phyloP scores from a whole-genome alignment of 805 yeast genomes.

The Ogataea henricii region DNA sequence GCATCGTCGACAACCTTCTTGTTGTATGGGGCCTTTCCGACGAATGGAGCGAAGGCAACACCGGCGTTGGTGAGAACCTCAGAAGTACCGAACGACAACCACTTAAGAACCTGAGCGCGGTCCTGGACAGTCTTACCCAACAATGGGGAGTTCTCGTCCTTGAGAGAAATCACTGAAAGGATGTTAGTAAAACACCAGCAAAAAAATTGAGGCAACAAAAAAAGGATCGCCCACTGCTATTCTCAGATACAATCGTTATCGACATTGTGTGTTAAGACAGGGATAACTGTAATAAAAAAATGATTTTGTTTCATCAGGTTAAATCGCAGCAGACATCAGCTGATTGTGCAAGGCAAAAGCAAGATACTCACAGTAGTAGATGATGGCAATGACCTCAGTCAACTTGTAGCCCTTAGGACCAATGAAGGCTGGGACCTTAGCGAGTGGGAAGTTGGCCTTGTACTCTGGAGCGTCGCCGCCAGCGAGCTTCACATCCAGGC shows the following conservation, averaged over 20 bases:
- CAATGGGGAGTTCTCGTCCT: slow-evolving; percentile 44
- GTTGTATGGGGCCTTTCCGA: slow-evolving; percentile 74
- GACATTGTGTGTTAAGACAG: slow-evolving; percentile 81
- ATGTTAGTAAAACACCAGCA: slow-evolving; percentile 29
- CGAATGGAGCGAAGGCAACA: slow-evolving; percentile 56
- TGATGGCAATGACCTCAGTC: slow-evolving; percentile 67
- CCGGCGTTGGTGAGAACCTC: slow-evolving; percentile 57
- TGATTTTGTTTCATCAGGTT: slow-evolving; percentile 57
- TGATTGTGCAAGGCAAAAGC: not conserved
- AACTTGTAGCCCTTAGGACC: slow-evolving; percentile 75
- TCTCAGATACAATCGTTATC: slow-evolving; percentile 61
- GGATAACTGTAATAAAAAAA: slow-evolving; percentile 67
- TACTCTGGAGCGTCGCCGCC: slow-evolving; percentile 33
- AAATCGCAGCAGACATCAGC: not conserved
- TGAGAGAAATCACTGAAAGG: slow-evolving; percentile 46
- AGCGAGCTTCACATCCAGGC: slow-evolving; percentile 52
- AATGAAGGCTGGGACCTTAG: slow-evolving; percentile 65
- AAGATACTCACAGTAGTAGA: slow-evolving; percentile 46
- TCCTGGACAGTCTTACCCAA: slow-evolving; percentile 65
- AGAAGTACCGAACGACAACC: slow-evolving; percentile 75
- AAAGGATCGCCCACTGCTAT: not conserved
- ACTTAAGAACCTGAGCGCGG: slow-evolving; percentile 66
- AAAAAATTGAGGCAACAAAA: not conserved
- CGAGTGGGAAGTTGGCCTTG: slow-evolving; percentile 62
- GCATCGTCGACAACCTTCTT: slow-evolving; percentile 51